These are phyloP conservation scores for Henckelia pumila DNA, from an alignment of 257 asterid species.

Conservation along the genomic window DNA sequence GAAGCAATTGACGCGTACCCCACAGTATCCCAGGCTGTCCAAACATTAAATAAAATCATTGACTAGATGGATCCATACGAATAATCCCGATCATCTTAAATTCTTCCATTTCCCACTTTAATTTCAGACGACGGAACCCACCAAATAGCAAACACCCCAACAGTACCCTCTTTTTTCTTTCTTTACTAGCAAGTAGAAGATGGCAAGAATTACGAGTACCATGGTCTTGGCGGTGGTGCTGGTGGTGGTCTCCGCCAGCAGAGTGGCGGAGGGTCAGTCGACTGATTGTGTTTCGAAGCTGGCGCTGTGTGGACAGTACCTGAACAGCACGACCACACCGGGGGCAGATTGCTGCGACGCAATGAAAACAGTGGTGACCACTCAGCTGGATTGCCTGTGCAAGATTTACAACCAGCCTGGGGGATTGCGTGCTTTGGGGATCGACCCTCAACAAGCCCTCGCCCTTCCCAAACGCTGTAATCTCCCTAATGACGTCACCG, in stretches of 20 bases:
- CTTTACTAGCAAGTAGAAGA: too few relatives aligned
- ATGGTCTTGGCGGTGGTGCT: constrained; percentile 29
- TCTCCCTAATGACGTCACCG: constrained; percentile 29
- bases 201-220: constrained; percentile 6
- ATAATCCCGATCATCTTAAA: too few relatives aligned
- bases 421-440: constrained; percentile 4
- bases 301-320: constrained; percentile 28
- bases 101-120: neutral
- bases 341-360: constrained; percentile 36
- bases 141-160: neutral
- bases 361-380: constrained; percentile 33
- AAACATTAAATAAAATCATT: too few relatives aligned
- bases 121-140: too few relatives aligned
- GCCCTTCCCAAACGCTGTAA: constrained; percentile 38
- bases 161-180: too few relatives aligned
- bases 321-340: constrained; percentile 44
- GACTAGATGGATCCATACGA: too few relatives aligned
- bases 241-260: constrained; percentile 20
- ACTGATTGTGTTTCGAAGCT: constrained; percentile 35
- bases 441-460: constrained; percentile 47
- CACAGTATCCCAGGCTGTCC: too few relatives aligned
- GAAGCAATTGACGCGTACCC: too few relatives aligned
- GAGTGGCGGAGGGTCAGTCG: constrained; percentile 33
- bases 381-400: constrained; percentile 50
- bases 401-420: constrained; percentile 28